Percentiles rank a stretch among this genome's conserved stretches.
Evolutionary conservation across 2,329 filamentous ascomycete species (phyloP).

Genomic region (Chrysoporthe austroafricana): DNA sequence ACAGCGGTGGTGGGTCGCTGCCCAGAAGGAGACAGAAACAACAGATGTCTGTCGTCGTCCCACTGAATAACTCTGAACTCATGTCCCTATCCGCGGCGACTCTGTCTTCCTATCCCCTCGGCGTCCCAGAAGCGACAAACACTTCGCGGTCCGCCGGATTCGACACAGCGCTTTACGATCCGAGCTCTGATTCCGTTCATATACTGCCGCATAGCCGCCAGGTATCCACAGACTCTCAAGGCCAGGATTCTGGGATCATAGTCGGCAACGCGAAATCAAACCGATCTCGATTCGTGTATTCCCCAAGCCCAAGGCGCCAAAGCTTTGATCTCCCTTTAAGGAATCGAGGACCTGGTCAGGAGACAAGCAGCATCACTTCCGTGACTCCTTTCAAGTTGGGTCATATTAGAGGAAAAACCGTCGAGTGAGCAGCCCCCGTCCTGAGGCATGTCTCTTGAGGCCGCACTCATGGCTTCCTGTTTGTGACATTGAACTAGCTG

Average conservation of each 20-base stretch:
- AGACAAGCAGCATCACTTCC: conserved; percentile 5
- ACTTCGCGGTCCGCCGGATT: conserved; percentile 21
- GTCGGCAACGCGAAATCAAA: background rate
- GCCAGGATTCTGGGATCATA: background rate
- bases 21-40: conserved; percentile 7
- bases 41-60: conserved; percentile 18
- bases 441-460: background rate
- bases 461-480: background rate
- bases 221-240: conserved; percentile 8
- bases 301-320: conserved; percentile 15
- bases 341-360: background rate
- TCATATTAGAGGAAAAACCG: conserved; percentile 8
- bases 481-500: conserved; percentile 2
- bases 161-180: conserved; percentile 26
- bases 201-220: conserved; percentile 19
- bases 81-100: conserved; percentile 25
- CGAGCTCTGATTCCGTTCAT: conserved; percentile 18
- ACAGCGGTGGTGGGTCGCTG: background rate
- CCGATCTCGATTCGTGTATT: conserved; percentile 11
- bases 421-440: background rate
- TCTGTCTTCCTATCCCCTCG: conserved; percentile 21
- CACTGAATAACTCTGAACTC: conserved; percentile 22
- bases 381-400: conserved; percentile 8
- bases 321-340: conserved; percentile 20
- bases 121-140: conserved; percentile 15